phyloP scores from a whole-genome alignment of 257 asterid genomes.

The Verbascum thapsus region DNA sequence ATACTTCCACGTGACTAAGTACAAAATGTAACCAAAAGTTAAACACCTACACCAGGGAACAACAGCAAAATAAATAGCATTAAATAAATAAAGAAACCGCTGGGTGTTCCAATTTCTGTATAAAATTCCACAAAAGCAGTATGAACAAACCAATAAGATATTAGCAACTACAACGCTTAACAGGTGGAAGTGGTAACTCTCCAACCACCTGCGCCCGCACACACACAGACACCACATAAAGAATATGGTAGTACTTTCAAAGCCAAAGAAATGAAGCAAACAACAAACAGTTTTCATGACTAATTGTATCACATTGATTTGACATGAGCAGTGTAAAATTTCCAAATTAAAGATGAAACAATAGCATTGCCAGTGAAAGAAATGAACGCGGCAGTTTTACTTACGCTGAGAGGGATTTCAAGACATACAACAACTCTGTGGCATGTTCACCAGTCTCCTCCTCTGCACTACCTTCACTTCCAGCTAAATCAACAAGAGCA shows the following conservation, averaged over 20 bases:
- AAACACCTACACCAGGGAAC: conserved; percentile 1
- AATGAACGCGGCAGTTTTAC: conserved; percentile 38
- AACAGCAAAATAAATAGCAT: conserved; percentile 19
- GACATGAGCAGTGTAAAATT: conserved; percentile 17
- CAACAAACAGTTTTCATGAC: conserved; percentile 10
- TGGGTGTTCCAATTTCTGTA: background rate
- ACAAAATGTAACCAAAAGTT: conserved; percentile 8
- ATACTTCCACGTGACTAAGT: conserved; percentile 23
- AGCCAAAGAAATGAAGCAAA: conserved; percentile 13
- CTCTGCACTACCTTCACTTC: conserved; percentile 65
- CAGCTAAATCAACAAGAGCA: conserved; percentile 95
- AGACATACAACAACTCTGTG: conserved; percentile 85
- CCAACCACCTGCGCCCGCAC: no score
- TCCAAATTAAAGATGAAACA: conserved; percentile 27
- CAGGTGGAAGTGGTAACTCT: conserved; percentile 18
- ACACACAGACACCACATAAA: no score
- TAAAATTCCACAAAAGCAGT: conserved; percentile 7
- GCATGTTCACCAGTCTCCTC: conserved; percentile 78
- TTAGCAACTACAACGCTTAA: conserved; percentile 25
- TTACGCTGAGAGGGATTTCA: conserved; percentile 94
- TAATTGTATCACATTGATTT: conserved; percentile 9
- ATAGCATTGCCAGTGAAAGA: conserved; percentile 21
- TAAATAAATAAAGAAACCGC: conserved; percentile 16
- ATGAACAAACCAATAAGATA: conserved; percentile 21
- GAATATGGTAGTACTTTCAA: conserved; percentile 12